phyloP scores from a whole-genome alignment of 78 protist species.

The Pelomyxa schiedti region DNA sequence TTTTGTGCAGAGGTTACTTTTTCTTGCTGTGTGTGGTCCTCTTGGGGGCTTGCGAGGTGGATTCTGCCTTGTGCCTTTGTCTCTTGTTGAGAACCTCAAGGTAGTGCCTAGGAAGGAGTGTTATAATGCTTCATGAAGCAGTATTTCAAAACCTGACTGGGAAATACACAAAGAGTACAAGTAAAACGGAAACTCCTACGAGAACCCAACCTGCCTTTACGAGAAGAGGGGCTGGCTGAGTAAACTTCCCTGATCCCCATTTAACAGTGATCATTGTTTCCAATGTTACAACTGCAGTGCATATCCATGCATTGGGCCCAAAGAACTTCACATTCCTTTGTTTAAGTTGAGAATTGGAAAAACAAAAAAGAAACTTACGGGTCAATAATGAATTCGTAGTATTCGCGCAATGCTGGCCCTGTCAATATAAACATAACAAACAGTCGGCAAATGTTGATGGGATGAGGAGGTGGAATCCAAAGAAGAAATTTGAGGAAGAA shows the following conservation, averaged over 20 bases:
- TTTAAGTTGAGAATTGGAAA: not conserved
- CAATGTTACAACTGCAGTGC: slow-evolving; percentile 11
- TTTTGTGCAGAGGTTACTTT: no score
- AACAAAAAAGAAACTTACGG: not conserved
- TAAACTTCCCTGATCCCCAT: slow-evolving; percentile 18
- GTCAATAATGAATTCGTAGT: slow-evolving; percentile 55
- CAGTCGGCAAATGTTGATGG: slow-evolving; percentile 44
- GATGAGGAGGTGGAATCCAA: slow-evolving; percentile 53
- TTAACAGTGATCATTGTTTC: slow-evolving; percentile 46
- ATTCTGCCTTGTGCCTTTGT: no score
- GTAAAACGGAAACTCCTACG: not conserved
- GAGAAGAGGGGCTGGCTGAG: not conserved
- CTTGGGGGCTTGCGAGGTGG: no score
- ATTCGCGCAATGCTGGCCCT: slow-evolving; percentile 58
- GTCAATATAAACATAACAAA: slow-evolving; percentile 44
- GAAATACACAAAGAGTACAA: not conserved
- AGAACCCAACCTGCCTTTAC: not conserved
- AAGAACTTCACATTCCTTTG: slow-evolving; percentile 24
- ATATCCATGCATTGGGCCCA: slow-evolving; percentile 66
- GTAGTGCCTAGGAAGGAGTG: no score
- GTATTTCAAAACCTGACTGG: no score
- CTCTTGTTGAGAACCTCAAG: no score
- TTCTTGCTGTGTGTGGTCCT: no score
- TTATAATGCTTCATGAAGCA: no score
- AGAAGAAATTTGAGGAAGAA: slow-evolving; percentile 63